Conservation (phyloP, 75 land plant species). For the Picea sitchensis region DNA sequence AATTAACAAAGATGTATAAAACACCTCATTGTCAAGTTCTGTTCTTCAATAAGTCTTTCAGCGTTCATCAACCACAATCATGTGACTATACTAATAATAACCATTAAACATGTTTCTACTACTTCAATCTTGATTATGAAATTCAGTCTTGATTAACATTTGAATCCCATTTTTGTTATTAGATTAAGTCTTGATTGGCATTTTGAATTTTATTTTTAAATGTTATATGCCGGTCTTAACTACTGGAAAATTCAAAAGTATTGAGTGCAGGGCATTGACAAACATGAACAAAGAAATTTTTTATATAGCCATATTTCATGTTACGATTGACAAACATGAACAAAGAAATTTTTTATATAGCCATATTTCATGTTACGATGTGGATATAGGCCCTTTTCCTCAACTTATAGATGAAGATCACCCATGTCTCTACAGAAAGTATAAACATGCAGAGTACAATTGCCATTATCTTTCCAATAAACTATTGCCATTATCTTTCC, state of each 20-base stretch:
- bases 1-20: too few relatives aligned
- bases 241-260: constrained; percentile 10
- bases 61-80: too few relatives aligned
- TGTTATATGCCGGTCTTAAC: background rate
- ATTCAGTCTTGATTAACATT: too few relatives aligned
- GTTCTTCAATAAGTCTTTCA: too few relatives aligned
- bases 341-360: constrained; percentile 9
- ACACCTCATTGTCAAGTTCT: too few relatives aligned
- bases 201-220: too few relatives aligned
- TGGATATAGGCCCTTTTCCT: constrained; percentile 11
- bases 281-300: background rate
- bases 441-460: constrained; percentile 70
- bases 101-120: too few relatives aligned
- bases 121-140: too few relatives aligned
- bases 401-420: constrained; percentile 37
- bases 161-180: too few relatives aligned
- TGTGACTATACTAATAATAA: too few relatives aligned
- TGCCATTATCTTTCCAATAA: constrained; percentile 27
- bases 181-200: too few relatives aligned
- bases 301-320: constrained; percentile 12
- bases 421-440: constrained; percentile 47
- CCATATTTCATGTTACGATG: constrained; percentile 5
- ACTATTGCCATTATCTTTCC: constrained; percentile 10
- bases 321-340: background rate
- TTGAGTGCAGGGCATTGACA: constrained; percentile 1